These are phyloP conservation scores for Candida sp. DNA, from an alignment of 1,139 yeast genomes.

Conservation along the genomic window DNA sequence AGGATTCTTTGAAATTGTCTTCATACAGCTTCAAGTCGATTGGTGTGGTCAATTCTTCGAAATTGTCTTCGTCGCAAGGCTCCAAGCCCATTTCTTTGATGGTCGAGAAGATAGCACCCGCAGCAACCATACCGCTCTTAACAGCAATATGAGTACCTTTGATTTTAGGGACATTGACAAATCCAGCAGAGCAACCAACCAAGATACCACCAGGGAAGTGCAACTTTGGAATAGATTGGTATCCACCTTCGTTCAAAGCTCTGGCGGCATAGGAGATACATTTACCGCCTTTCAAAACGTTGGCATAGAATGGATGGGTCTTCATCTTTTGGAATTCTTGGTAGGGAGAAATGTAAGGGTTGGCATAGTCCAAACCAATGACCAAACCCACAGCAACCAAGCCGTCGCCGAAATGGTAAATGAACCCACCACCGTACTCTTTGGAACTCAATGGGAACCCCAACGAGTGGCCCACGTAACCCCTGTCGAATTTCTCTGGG, in stretches of 20 bases:
- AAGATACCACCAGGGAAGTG: constrained; percentile 95
- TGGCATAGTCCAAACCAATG: constrained; percentile 89
- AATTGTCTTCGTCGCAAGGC: constrained; percentile 53
- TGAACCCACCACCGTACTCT: constrained; percentile 96
- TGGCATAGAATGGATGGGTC: constrained; percentile 83
- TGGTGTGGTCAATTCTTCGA: constrained; percentile 41
- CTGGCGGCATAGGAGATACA: constrained; percentile 96
- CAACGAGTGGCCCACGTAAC: constrained; percentile 85
- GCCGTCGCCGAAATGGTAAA: constrained; percentile 96
- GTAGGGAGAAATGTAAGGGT: constrained; percentile 95
- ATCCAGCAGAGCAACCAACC: constrained; percentile 96
- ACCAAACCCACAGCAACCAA: constrained; percentile 90
- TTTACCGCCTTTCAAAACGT: constrained; percentile 83
- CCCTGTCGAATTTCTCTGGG: constrained; percentile 79
- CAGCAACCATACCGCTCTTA: constrained; percentile 94
- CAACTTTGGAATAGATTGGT: constrained; percentile 87
- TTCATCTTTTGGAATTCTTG: constrained; percentile 96
- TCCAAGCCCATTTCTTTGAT: constrained; percentile 50
- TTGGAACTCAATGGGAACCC: constrained; percentile 83
- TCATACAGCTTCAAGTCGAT: constrained; percentile 65
- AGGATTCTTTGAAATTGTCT: constrained; percentile 66
- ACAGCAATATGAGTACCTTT: constrained; percentile 99
- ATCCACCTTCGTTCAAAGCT: constrained; percentile 96
- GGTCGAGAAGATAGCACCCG: constrained; percentile 75
- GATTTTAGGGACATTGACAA: constrained; percentile 94